phyloP scores from a whole-genome alignment of 1,284 basidiomycete species.

The Trametes versicolor region DNA sequence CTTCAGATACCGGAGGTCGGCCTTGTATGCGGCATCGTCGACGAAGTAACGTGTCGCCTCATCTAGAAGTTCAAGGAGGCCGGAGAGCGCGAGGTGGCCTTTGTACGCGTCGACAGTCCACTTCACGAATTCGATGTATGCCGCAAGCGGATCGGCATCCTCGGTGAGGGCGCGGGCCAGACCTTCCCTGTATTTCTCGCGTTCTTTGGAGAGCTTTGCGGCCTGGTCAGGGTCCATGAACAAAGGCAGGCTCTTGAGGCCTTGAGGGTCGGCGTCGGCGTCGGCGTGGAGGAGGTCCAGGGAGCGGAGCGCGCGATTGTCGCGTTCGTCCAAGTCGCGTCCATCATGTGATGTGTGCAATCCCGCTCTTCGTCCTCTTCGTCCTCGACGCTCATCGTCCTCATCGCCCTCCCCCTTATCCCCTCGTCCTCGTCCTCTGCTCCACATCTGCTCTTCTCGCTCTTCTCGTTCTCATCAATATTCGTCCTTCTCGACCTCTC shows the following conservation, averaged over 20 bases:
- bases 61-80: slow-evolving; percentile 78
- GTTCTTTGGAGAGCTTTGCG: slow-evolving; percentile 45
- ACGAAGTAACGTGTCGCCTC: slow-evolving; percentile 83
- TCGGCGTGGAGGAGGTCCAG: slow-evolving; percentile 2
- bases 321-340: slow-evolving; percentile 30
- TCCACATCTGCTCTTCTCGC: background rate
- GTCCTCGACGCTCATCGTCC: too few species aligned
- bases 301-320: slow-evolving; percentile 28
- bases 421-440: too few species aligned
- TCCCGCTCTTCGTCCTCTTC: background rate
- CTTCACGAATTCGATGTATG: slow-evolving; percentile 72
- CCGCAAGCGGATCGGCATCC: slow-evolving; percentile 76
- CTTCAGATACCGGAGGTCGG: slow-evolving; percentile 88
- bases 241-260: slow-evolving; percentile 6
- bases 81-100: slow-evolving; percentile 58
- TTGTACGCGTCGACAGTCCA: slow-evolving; percentile 72
- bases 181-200: slow-evolving; percentile 47
- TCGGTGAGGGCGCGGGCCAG: slow-evolving; percentile 56
- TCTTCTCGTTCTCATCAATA: background rate
- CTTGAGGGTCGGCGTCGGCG: background rate
- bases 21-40: slow-evolving; percentile 81
- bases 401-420: too few species aligned
- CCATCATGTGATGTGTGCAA: slow-evolving; percentile 30
- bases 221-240: slow-evolving; percentile 27
- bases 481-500: background rate